Base-by-base conservation (phyloP, 2,329 filamentous ascomycete species). In the Chrysosphaeria jannelii region DNA sequence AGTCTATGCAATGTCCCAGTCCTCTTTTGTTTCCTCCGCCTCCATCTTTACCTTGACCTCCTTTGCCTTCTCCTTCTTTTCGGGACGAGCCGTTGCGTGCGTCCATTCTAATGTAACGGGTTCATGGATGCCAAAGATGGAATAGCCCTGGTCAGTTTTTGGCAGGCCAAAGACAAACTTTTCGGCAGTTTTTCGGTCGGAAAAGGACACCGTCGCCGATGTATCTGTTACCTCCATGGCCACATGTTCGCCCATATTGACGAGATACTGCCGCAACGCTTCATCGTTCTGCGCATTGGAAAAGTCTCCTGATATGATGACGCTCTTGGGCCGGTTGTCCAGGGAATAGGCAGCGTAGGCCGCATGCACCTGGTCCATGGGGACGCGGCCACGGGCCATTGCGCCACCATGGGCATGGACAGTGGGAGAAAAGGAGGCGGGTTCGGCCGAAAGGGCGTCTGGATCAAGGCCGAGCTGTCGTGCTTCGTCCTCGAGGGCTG, bases 401-500 rank as follows among this genome's bases (percentile, higher is more conserved):
- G n/a, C n/a, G n/a, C n/a, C n/a, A n/a, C n/a, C n/a, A 19, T 8
- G 17, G 7, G 7, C 17, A 19, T 7, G 17, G 17, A 8, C 17
- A n/a, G 17, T n/a, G 17, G 7, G 17, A 19, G 17, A 19, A 10
- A 20, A 20, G 16, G 16, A 7, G 9, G 46, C 43, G 8, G 18
- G 15, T 5, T 19, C 16, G 22, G 13, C n/a, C n/a, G 21, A 11
- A n/a, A 29, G 24, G 8, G 47, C 46, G 28, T 55, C 40, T 2
- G 62, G 57, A 34, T 74, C 62, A 15, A 78, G 51, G 6, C 70
- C 70, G 16, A 78, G 48, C 6, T 56, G 54, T 34, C 57, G 56
- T 9, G 71, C 71, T 41, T 78, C 71, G 12, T 61, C 63, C 37
- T 78, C 64, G 5, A 79, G 46, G n/a, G 56, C 60, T 2, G 67